Evolutionary conservation across 1,139 yeast species (phyloP).

Genomic region (Meyerozyma elateridarum): DNA sequence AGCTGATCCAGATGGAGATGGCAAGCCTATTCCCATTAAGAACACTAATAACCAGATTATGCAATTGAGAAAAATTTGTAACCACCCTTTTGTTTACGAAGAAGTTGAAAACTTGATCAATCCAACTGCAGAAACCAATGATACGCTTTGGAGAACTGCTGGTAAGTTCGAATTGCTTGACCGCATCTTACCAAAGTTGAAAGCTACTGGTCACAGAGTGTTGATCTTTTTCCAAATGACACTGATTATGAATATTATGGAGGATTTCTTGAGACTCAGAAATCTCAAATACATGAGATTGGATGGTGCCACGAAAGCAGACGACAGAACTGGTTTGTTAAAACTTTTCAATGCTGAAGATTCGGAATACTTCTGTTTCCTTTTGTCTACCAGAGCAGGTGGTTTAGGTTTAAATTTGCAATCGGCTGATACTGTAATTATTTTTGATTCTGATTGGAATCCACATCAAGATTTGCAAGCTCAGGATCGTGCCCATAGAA

Average conservation of each 20-base stretch:
- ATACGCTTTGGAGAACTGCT: conserved; percentile 67
- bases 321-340: conserved; percentile 69
- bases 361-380: conserved; percentile 72
- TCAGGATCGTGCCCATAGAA: conserved; percentile 86
- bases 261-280: conserved; percentile 65
- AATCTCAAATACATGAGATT: conserved; percentile 68
- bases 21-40: conserved; percentile 56
- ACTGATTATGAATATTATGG: conserved; percentile 86
- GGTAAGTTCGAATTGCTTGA: conserved; percentile 80
- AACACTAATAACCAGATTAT: conserved; percentile 88
- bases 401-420: conserved; percentile 82
- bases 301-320: conserved; percentile 81
- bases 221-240: conserved; percentile 86
- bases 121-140: conserved; percentile 67
- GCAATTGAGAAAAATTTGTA: conserved; percentile 95
- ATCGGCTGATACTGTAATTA: conserved; percentile 84
- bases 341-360: conserved; percentile 67
- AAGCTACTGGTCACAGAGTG: conserved; percentile 72
- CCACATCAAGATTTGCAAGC: conserved; percentile 93
- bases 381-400: conserved; percentile 84
- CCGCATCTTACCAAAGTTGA: conserved; percentile 68
- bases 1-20: conserved; percentile 41
- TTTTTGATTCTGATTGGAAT: conserved; percentile 88
- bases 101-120: conserved; percentile 87
- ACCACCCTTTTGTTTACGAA: conserved; percentile 95